Conservation (phyloP, 192 early-diverging fungal species). For the Coemansia sp. region DNA sequence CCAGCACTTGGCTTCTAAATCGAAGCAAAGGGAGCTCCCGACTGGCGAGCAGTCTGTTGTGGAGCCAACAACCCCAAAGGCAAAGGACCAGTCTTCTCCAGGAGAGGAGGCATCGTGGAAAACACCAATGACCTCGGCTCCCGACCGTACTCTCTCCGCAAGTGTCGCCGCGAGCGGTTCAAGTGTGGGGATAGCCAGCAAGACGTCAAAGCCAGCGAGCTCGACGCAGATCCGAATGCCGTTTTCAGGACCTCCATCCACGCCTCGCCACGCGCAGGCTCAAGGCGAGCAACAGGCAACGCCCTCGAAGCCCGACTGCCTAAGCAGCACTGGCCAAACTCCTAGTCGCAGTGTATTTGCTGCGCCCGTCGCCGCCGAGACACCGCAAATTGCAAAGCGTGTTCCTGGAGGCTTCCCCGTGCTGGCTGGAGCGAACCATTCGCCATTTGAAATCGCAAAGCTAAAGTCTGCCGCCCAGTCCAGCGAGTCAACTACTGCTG, state of each 20-base stretch:
- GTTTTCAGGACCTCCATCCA: slow-evolving; percentile 42
- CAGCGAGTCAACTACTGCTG: not conserved
- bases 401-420: slow-evolving; percentile 18
- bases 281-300: not conserved
- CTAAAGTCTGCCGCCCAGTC: not conserved
- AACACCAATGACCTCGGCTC: too few relatives aligned
- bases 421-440: slow-evolving; percentile 7
- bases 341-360: slow-evolving; percentile 12
- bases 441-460: slow-evolving; percentile 26
- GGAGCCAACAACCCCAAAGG: not conserved
- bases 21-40: not conserved
- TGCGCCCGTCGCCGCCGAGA: not conserved
- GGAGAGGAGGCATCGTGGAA: too few relatives aligned
- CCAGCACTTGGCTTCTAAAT: not conserved
- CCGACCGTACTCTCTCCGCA: not conserved
- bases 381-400: slow-evolving; percentile 3
- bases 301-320: not conserved
- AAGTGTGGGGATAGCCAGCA: not conserved
- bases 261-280: slow-evolving; percentile 15
- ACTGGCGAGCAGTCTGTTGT: not conserved
- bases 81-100: too few relatives aligned
- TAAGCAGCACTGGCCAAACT: slow-evolving; percentile 13
- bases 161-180: not conserved
- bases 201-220: slow-evolving; percentile 15
- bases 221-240: slow-evolving; percentile 16